Evolutionary conservation across 257 asterid species (phyloP).

Genomic region (Nicotiana sylvestris): DNA sequence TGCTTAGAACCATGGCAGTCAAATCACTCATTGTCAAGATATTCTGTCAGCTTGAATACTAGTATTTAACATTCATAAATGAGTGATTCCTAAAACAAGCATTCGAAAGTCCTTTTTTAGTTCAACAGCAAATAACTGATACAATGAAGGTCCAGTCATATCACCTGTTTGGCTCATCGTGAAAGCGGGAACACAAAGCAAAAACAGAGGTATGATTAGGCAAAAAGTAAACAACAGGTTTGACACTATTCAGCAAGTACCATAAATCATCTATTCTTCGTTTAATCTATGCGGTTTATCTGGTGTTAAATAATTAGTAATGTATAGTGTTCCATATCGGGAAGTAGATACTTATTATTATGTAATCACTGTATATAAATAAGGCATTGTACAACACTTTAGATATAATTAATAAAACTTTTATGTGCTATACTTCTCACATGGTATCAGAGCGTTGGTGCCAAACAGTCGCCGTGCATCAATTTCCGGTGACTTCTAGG

Average conservation of each 20-base stretch:
- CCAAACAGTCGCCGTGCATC: too few relatives aligned
- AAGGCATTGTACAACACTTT: too few relatives aligned
- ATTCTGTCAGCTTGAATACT: not conserved
- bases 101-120: not conserved
- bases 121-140: not conserved
- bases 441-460: too few relatives aligned
- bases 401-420: too few relatives aligned
- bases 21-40: not conserved
- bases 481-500: too few relatives aligned
- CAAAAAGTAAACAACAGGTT: not conserved
- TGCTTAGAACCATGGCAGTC: not conserved
- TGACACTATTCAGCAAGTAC: not conserved
- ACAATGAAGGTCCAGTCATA: not conserved
- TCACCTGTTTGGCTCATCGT: not conserved
- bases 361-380: too few relatives aligned
- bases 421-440: too few relatives aligned
- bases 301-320: not conserved
- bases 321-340: too few relatives aligned
- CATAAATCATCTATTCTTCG: not conserved
- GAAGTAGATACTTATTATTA: too few relatives aligned
- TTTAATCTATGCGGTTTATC: conserved; percentile 4
- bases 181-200: not conserved
- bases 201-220: not conserved
- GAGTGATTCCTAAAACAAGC: not conserved
- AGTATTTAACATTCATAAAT: not conserved